Conservation (phyloP, 108 stramenopile species). For the Fragilaria radians region DNA sequence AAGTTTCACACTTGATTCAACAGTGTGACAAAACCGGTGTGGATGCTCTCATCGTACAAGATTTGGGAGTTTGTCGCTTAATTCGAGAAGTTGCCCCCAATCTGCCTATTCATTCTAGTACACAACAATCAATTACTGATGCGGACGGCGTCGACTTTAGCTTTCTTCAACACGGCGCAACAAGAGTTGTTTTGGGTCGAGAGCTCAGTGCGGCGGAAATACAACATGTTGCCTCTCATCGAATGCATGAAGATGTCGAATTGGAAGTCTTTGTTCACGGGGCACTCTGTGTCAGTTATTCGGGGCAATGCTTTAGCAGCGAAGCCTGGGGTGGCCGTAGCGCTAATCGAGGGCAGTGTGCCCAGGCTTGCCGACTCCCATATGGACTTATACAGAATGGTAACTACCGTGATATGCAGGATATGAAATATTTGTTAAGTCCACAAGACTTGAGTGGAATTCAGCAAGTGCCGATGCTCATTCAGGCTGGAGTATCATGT, state of each 20-base stretch:
- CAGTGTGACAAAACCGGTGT: slow-evolving; percentile 41
- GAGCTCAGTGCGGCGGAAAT: slow-evolving; percentile 57
- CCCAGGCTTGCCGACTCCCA: slow-evolving; percentile 72
- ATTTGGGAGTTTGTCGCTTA: slow-evolving; percentile 45
- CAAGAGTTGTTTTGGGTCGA: slow-evolving; percentile 58
- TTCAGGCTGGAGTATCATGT: slow-evolving; percentile 61
- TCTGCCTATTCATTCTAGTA: slow-evolving; percentile 61
- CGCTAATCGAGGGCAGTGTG: slow-evolving; percentile 77
- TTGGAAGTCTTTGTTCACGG: slow-evolving; percentile 78
- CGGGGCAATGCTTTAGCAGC: slow-evolving; percentile 65
- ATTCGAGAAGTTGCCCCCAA: slow-evolving; percentile 38
- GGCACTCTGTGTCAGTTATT: slow-evolving; percentile 64
- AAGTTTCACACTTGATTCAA: slow-evolving; percentile 43
- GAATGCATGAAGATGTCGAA: slow-evolving; percentile 33
- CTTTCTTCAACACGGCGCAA: slow-evolving; percentile 27
- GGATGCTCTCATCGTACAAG: slow-evolving; percentile 76
- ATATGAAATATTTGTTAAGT: slow-evolving; percentile 50
- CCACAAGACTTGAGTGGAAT: slow-evolving; percentile 78
- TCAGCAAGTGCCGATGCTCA: slow-evolving; percentile 52
- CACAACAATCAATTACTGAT: slow-evolving; percentile 67
- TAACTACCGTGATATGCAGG: slow-evolving; percentile 41
- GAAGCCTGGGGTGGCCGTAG: slow-evolving; percentile 69
- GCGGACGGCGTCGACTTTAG: slow-evolving; percentile 59
- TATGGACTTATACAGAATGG: slow-evolving; percentile 68
- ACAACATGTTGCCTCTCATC: slow-evolving; percentile 18